Percentiles rank a stretch among this genome's conserved stretches.
These are phyloP conservation scores for Austroboletus novae-zelandiae DNA, from an alignment of 1,284 basidiomycete species.

Conservation along the genomic window DNA sequence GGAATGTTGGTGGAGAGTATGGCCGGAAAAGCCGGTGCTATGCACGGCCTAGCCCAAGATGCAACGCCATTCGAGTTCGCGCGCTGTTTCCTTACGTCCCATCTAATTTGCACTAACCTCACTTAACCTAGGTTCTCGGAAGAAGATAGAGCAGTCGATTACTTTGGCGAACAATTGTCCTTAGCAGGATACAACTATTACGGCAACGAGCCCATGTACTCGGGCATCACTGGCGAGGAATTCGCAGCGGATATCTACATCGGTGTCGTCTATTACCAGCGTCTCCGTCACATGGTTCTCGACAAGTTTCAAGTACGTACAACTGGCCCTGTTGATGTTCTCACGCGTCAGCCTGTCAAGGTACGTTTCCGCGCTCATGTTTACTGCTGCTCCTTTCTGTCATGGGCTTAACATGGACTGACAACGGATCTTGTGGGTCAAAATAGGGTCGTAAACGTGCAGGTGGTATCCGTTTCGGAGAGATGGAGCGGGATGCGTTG, in stretches of 20 bases:
- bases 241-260: slow-evolving; percentile 99
- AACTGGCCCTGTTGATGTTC: slow-evolving; percentile 92
- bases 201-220: slow-evolving; percentile 99
- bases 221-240: slow-evolving; percentile 97
- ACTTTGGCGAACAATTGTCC: slow-evolving; percentile 94
- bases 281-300: slow-evolving; percentile 98
- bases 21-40: slow-evolving; percentile 97
- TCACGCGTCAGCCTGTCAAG: slow-evolving; percentile 98
- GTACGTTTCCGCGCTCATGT: slow-evolving; percentile 41
- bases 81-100: slow-evolving; percentile 10
- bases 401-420: neutral
- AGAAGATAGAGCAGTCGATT: slow-evolving; percentile 92
- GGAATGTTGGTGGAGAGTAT: slow-evolving; percentile 99
- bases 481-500: slow-evolving; percentile 99
- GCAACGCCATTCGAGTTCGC: slow-evolving; percentile 94
- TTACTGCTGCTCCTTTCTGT: neutral
- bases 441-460: slow-evolving; percentile 92
- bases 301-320: slow-evolving; percentile 99
- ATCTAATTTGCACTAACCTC: slow-evolving; percentile 11
- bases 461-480: slow-evolving; percentile 98
- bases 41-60: slow-evolving; percentile 98
- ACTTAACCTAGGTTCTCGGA: slow-evolving; percentile 77
- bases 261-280: slow-evolving; percentile 98
- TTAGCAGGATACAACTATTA: slow-evolving; percentile 98
- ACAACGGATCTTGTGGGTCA: slow-evolving; percentile 4